A percentile compares a stretch with the other conserved stretches of the same genome.
Evolutionary conservation across 2,329 filamentous ascomycete genomes (phyloP).

Genomic region (Clonostachys rosea): DNA sequence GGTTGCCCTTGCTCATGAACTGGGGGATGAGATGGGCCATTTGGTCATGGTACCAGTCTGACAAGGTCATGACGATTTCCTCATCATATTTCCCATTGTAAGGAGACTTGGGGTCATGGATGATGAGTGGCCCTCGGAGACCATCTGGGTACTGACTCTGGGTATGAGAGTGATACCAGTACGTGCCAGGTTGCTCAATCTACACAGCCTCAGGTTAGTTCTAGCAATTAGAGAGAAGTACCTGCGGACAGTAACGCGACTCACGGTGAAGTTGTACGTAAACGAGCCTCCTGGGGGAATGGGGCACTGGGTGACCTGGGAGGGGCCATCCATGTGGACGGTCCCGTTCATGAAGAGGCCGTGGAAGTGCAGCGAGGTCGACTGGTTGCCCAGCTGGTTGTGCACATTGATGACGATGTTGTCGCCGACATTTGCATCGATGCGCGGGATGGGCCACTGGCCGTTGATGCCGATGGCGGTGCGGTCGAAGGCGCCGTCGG

Average conservation of each 20-base stretch:
- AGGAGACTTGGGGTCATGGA: slow-evolving; percentile 40
- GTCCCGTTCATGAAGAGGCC: slow-evolving; percentile 53
- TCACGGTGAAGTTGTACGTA: slow-evolving; percentile 44
- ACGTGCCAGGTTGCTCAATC: slow-evolving; percentile 52
- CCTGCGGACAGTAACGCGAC: slow-evolving; percentile 30
- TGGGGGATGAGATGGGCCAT: slow-evolving; percentile 37
- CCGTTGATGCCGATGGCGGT: slow-evolving; percentile 75
- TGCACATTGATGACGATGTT: slow-evolving; percentile 51
- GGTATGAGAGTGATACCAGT: slow-evolving; percentile 58
- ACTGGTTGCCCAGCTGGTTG: slow-evolving; percentile 54
- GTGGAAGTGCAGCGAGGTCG: slow-evolving; percentile 60
- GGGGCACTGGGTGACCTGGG: slow-evolving; percentile 47
- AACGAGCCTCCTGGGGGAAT: slow-evolving; percentile 44
- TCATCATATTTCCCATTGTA: slow-evolving; percentile 54
- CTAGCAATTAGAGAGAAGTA: slow-evolving; percentile 38
- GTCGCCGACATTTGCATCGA: slow-evolving; percentile 60
- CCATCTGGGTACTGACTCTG: slow-evolving; percentile 55
- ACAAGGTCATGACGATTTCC: slow-evolving; percentile 60
- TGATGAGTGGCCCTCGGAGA: slow-evolving; percentile 49
- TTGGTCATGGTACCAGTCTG: slow-evolving; percentile 66
- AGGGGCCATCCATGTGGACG: slow-evolving; percentile 51
- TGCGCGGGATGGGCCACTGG: slow-evolving; percentile 67
- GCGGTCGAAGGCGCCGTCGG: slow-evolving; percentile 61
- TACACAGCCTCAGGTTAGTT: slow-evolving; percentile 11
- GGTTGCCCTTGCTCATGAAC: slow-evolving; percentile 51